Conservation (phyloP, 2,329 filamentous ascomycete genomes). For the Fusarium begoniae region DNA sequence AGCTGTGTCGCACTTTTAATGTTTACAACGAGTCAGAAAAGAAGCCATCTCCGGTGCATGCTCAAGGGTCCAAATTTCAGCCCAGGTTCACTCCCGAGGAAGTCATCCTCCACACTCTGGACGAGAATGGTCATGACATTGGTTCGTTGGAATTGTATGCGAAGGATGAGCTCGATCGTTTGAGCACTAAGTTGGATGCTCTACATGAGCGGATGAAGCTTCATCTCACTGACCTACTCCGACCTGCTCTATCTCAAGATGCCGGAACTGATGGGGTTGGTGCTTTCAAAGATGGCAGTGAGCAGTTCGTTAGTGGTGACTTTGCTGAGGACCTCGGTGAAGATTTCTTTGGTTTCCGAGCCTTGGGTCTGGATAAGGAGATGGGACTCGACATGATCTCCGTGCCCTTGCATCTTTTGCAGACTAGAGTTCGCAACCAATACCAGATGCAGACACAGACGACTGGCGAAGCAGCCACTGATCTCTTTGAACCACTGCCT, state of each 20-base stretch:
- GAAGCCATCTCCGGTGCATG: constrained; percentile 61
- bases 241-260: constrained; percentile 81
- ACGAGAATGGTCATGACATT: constrained; percentile 84
- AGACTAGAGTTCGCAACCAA: constrained; percentile 86
- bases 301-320: constrained; percentile 95
- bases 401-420: constrained; percentile 92
- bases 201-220: constrained; percentile 96
- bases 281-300: constrained; percentile 95
- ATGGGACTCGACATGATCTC: constrained; percentile 88
- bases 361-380: constrained; percentile 90
- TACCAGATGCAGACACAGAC: constrained; percentile 79
- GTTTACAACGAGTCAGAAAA: constrained; percentile 86
- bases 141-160: constrained; percentile 85
- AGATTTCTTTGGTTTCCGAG: constrained; percentile 98
- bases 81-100: constrained; percentile 84
- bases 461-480: constrained; percentile 64
- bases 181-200: constrained; percentile 78
- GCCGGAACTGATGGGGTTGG: constrained; percentile 84
- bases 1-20: constrained; percentile 81
- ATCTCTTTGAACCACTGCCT: constrained; percentile 73
- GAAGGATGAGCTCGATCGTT: constrained; percentile 90
- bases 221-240: constrained; percentile 90
- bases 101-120: constrained; percentile 83
- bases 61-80: constrained; percentile 58
- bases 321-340: constrained; percentile 98